These are phyloP conservation scores for Plectranthus barbatus DNA, from an alignment of 257 asterid genomes.

Conservation along the genomic window DNA sequence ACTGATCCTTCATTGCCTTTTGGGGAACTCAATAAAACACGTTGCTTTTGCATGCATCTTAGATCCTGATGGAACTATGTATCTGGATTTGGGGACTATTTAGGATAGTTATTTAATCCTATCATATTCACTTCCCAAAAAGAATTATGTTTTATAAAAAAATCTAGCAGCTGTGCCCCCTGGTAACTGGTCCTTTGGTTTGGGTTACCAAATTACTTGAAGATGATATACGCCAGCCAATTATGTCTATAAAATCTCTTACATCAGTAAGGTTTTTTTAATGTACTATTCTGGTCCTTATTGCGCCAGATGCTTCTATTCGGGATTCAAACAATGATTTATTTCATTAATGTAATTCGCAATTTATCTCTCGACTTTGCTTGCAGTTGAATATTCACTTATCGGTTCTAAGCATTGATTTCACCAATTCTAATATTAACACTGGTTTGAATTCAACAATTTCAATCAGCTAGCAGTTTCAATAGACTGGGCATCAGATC, in stretches of 20 bases:
- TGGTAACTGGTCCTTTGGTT: neutral
- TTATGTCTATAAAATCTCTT: neutral
- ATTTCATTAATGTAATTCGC: neutral
- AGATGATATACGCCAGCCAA: neutral
- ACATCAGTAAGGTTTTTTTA: neutral
- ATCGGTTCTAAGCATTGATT: constrained; percentile 1
- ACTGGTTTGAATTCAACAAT: neutral
- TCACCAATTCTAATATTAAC: too few species aligned
- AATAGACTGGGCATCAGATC: neutral
- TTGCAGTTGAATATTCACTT: neutral
- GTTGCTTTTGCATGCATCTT: neutral
- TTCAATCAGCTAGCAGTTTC: neutral
- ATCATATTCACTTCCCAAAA: neutral
- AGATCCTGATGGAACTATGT: neutral
- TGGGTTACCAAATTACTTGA: neutral
- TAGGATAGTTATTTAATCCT: neutral
- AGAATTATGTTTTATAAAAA: neutral
- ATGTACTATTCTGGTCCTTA: neutral
- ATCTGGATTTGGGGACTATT: neutral
- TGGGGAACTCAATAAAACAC: neutral
- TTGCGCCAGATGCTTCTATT: neutral
- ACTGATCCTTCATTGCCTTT: neutral
- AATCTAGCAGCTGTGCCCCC: neutral
- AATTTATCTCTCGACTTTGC: neutral
- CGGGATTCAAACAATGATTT: neutral